phyloP scores from a whole-genome alignment of 2,329 filamentous ascomycete species.

The Aspergillus hiratsukae region DNA sequence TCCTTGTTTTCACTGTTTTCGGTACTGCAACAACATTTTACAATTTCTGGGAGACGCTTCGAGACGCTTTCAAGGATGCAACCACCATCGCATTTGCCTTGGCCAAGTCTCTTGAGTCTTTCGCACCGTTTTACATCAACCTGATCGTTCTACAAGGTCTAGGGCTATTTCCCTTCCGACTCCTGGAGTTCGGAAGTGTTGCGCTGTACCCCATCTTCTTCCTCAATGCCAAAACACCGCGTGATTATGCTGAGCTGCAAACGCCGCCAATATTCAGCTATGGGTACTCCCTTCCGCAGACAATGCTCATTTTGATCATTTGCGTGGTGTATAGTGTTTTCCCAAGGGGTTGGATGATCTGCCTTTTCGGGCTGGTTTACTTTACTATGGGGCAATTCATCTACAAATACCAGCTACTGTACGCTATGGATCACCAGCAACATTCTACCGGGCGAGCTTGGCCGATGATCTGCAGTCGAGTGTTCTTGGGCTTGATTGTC shows the following conservation, averaged over 20 bases:
- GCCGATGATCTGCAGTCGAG: slow-evolving; percentile 92
- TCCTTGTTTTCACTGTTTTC: slow-evolving; percentile 87
- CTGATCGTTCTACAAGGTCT: slow-evolving; percentile 90
- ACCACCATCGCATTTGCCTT: slow-evolving; percentile 71
- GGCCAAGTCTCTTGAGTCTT: slow-evolving; percentile 66
- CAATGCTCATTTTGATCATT: slow-evolving; percentile 88
- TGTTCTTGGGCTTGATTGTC: slow-evolving; percentile 78
- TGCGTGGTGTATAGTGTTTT: slow-evolving; percentile 93
- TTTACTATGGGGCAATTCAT: slow-evolving; percentile 41
- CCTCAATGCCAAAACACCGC: slow-evolving; percentile 76
- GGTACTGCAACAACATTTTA: slow-evolving; percentile 74
- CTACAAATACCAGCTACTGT: slow-evolving; percentile 79
- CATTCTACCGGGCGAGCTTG: slow-evolving; percentile 75
- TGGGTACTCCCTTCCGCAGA: slow-evolving; percentile 90
- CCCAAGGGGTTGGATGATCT: slow-evolving; percentile 71
- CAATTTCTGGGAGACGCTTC: slow-evolving; percentile 59
- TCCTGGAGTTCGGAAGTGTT: slow-evolving; percentile 85
- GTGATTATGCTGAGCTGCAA: slow-evolving; percentile 78
- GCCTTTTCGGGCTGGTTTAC: slow-evolving; percentile 70
- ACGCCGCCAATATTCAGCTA: slow-evolving; percentile 88
- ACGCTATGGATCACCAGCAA: slow-evolving; percentile 90
- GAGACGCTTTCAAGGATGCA: slow-evolving; percentile 72
- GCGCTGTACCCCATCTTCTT: slow-evolving; percentile 75
- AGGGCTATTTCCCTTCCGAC: slow-evolving; percentile 87
- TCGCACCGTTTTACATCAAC: slow-evolving; percentile 85